Evolutionary conservation across 2,329 filamentous ascomycete species (phyloP).

Genomic region (Teratosphaeriaceae sp.): DNA sequence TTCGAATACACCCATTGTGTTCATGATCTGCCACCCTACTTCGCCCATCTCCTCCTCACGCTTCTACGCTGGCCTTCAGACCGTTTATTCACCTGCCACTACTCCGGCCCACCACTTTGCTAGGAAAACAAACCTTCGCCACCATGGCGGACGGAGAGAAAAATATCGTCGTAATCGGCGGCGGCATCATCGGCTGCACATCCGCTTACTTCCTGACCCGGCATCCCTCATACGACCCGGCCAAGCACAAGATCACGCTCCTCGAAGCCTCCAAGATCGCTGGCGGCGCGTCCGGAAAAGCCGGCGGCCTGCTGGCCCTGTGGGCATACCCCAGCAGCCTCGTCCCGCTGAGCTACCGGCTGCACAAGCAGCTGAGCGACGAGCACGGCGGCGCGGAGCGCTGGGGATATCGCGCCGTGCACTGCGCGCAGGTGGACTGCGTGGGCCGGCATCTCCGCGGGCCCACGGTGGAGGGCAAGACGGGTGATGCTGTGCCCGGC

Average conservation of each 20-base stretch:
- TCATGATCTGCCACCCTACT: too few species aligned
- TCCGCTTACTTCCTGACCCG: constrained; percentile 87
- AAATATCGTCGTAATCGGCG: constrained; percentile 49
- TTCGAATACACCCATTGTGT: too few species aligned
- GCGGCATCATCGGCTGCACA: constrained; percentile 86
- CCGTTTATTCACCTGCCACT: neutral
- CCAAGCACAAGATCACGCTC: constrained; percentile 71
- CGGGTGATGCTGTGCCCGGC: constrained; percentile 12
- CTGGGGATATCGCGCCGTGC: constrained; percentile 82
- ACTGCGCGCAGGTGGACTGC: constrained; percentile 62
- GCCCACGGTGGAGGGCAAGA: constrained; percentile 17
- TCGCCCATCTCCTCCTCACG: neutral
- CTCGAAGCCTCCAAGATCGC: constrained; percentile 82
- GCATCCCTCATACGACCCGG: constrained; percentile 71
- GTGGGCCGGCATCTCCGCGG: constrained; percentile 35
- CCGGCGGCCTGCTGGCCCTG: constrained; percentile 78
- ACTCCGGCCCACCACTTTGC: neutral
- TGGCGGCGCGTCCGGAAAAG: constrained; percentile 89
- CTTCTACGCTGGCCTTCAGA: constrained; percentile 3
- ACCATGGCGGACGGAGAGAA: constrained; percentile 23
- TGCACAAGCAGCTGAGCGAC: constrained; percentile 78
- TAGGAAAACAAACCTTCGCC: neutral
- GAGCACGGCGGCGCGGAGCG: constrained; percentile 69
- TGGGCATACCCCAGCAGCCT: constrained; percentile 87
- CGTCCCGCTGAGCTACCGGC: constrained; percentile 75